Base-by-base conservation (phyloP, 2,329 filamentous ascomycete species). In the Beauveria bassiana region DNA sequence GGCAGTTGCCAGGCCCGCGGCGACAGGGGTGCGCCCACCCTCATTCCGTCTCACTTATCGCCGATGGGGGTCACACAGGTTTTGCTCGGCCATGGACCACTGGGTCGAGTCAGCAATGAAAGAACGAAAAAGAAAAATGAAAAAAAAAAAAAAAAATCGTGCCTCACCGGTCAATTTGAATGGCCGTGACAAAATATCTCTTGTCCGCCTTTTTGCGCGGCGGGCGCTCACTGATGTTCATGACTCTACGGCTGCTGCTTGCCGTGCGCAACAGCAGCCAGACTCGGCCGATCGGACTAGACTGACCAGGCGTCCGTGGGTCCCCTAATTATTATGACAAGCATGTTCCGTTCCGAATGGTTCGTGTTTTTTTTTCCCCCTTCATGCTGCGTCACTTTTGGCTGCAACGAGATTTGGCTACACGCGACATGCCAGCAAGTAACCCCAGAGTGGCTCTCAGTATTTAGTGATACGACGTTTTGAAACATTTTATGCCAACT, bases 221-320 rank as follows among this genome's bases (percentile, higher is more conserved):
- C 34, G 34, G 34, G 34, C 34, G 34, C 14, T 38, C 2, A 16
- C 12, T 38, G 14, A 38, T 38, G 34, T 14, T 14, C 34, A 38
- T 38, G 14, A 16, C 34, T 38, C 2, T 16, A 14, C 34, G 34
- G 34, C 34, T 38, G 5, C 34, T 16, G 34, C 31, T 34, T 34
- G 31, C 34, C 5, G 12, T 16, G 34, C 5, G 34, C 14, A 2
- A 28, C 52, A 28, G 3, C 1, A 7, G 3, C 38, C 43, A 28
- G 24, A 59, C 57, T 52, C 57, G 57, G 57, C 57, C 57, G 57
- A 59, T 59, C 57, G 57, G 57, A 52, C 47, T 14, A 49, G 38
- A 28, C 38, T 59, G 38, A 14, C 24, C 2, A 5, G 22, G 14
- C 9, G 31, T 20, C 24, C 18, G 47, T 43, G 56, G 46, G 46